A percentile compares a stretch with the other conserved stretches of the same genome.
phyloP scores from a whole-genome alignment of 2,329 filamentous ascomycete species.

The Fonsecaea nubica region DNA sequence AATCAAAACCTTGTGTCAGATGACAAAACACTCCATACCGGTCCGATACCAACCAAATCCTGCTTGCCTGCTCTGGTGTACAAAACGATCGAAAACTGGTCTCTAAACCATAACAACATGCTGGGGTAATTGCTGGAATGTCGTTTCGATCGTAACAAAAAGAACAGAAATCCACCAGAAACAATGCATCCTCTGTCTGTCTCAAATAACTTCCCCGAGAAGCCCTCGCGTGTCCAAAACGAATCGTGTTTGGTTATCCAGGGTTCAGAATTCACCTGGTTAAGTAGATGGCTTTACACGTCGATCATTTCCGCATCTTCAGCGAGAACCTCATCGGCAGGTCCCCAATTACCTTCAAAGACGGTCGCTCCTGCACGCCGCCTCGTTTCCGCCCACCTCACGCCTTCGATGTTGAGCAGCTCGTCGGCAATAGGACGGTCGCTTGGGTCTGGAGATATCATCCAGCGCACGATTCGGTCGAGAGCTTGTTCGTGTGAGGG shows the following conservation, averaged over 20 bases:
- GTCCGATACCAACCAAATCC: slow-evolving; percentile 9
- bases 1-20: slow-evolving; percentile 19
- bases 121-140: slow-evolving; percentile 7
- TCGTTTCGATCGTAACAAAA: slow-evolving; percentile 12
- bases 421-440: slow-evolving; percentile 77
- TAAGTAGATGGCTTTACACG: slow-evolving; percentile 49
- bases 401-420: slow-evolving; percentile 73
- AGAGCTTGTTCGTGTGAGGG: slow-evolving; percentile 74
- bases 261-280: slow-evolving; percentile 16
- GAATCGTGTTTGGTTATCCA: slow-evolving; percentile 26
- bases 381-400: slow-evolving; percentile 79
- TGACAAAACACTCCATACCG: slow-evolving; percentile 21
- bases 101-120: slow-evolving; percentile 12
- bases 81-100: slow-evolving; percentile 11
- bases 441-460: slow-evolving; percentile 78
- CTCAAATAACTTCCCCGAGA: background rate
- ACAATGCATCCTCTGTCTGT: background rate
- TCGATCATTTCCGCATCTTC: slow-evolving; percentile 70
- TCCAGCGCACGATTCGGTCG: slow-evolving; percentile 82
- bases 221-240: slow-evolving; percentile 9
- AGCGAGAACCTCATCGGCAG: slow-evolving; percentile 67
- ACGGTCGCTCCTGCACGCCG: slow-evolving; percentile 89
- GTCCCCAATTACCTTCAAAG: slow-evolving; percentile 95
- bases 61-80: background rate
- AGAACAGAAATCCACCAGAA: slow-evolving; percentile 9